Conservation (phyloP, 192 early-diverging fungal genomes). For the Linnemannia zychae region DNA sequence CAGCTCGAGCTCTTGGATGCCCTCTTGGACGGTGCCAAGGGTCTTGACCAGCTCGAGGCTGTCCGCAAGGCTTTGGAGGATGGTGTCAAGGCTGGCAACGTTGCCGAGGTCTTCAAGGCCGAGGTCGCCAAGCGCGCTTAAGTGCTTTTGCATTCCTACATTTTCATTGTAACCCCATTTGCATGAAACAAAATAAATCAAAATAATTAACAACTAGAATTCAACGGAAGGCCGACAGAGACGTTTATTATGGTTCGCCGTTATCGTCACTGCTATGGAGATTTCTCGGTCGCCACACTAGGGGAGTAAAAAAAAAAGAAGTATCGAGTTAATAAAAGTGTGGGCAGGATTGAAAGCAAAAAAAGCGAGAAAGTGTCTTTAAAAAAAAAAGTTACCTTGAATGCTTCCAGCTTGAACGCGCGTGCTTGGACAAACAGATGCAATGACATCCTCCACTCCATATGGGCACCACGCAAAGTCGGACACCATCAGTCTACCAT, state of each 20-base stretch:
- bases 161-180: background rate
- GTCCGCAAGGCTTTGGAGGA: conserved; percentile 72
- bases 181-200: conserved; percentile 4
- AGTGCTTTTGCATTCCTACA: background rate
- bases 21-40: conserved; percentile 77
- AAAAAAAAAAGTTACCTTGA: conserved; percentile 27
- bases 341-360: no score
- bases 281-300: conserved; percentile 27
- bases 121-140: conserved; percentile 59
- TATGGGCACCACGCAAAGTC: conserved; percentile 47
- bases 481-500: conserved; percentile 14
- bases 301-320: background rate
- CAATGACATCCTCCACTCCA: conserved; percentile 30
- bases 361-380: background rate
- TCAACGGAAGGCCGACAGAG: background rate
- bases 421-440: conserved; percentile 25
- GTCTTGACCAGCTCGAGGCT: conserved; percentile 65
- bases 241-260: conserved; percentile 27
- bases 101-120: conserved; percentile 69
- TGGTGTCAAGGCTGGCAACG: conserved; percentile 73
- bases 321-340: no score
- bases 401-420: conserved; percentile 13
- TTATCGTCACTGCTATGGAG: conserved; percentile 24
- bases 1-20: conserved; percentile 86
- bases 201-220: background rate